phyloP scores from a whole-genome alignment of 2,329 filamentous ascomycete species.

The Microsporum ferrugineum region DNA sequence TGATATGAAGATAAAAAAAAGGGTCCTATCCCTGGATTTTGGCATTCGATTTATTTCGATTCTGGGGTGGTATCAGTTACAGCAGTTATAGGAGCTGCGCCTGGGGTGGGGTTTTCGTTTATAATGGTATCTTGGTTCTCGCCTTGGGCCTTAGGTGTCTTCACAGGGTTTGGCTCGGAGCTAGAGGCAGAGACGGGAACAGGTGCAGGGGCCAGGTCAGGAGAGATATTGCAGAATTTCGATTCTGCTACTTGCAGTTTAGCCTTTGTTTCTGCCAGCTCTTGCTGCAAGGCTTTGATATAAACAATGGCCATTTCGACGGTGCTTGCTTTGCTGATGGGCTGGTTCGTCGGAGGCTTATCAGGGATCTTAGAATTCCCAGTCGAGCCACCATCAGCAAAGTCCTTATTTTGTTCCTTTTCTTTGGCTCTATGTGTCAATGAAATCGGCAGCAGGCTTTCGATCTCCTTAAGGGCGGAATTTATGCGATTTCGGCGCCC shows the following conservation, averaged over 20 bases:
- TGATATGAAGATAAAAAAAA: not conserved
- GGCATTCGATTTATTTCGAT: not conserved
- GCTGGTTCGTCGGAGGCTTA: conserved; percentile 41
- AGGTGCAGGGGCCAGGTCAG: not conserved
- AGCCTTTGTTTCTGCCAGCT: conserved; percentile 54
- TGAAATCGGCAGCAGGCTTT: conserved; percentile 60
- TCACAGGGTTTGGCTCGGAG: not conserved
- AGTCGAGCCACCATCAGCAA: conserved; percentile 26
- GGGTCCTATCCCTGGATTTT: not conserved
- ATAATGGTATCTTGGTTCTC: not conserved
- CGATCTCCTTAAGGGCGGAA: conserved; percentile 81
- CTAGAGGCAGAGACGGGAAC: not conserved
- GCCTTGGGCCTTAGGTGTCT: not conserved
- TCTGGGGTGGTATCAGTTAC: not conserved
- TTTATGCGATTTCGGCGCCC: conserved; percentile 93
- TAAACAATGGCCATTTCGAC: conserved; percentile 97
- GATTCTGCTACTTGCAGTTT: conserved; percentile 55
- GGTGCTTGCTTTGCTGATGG: conserved; percentile 87
- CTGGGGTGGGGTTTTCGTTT: not conserved
- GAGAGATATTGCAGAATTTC: conserved; percentile 25
- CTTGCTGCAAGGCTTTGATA: conserved; percentile 71
- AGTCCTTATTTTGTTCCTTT: conserved; percentile 19
- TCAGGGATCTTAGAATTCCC: conserved; percentile 38
- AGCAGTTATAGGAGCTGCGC: not conserved
- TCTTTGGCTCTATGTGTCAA: conserved; percentile 35